Percentiles rank a stretch among this genome's conserved stretches.
Evolutionary conservation across 73 alveolate genomes (phyloP).

Genomic region (Paramecium biaurelia): DNA sequence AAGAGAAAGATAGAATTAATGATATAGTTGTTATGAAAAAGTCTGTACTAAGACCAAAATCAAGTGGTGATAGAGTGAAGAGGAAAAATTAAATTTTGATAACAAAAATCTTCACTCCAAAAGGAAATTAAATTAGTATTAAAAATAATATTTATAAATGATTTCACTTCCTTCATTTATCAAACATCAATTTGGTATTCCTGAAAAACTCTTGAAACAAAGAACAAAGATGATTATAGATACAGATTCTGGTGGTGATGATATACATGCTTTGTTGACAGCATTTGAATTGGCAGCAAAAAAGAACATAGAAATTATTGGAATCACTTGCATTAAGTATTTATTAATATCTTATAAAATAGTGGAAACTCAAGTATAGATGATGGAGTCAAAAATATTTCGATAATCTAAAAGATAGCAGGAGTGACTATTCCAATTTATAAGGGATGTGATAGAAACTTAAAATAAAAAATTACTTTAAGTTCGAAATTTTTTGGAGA

Average conservation of each 20-base stretch:
- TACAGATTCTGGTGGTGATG: conserved; percentile 52
- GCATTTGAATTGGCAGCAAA: conserved; percentile 12
- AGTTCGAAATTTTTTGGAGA: conserved; percentile 13
- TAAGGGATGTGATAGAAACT: conserved; percentile 39
- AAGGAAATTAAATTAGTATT: neutral
- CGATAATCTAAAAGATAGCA: neutral
- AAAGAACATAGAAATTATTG: neutral
- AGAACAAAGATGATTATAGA: conserved; percentile 22
- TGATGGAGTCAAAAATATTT: conserved; percentile 7
- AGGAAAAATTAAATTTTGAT: neutral
- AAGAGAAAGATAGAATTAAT: neutral
- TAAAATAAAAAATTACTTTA: neutral
- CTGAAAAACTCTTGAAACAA: conserved; percentile 22
- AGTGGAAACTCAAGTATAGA: neutral
- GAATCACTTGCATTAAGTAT: conserved; percentile 35
- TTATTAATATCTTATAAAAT: neutral
- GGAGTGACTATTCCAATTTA: neutral
- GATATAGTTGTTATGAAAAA: neutral
- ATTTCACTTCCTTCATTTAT: conserved; percentile 45
- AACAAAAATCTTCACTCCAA: neutral
- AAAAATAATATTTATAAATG: neutral
- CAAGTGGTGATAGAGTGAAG: conserved; percentile 12
- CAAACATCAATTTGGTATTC: conserved; percentile 18
- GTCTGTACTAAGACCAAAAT: conserved; percentile 1
- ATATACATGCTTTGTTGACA: conserved; percentile 26